Evolutionary conservation across 1,139 yeast species (phyloP).

Genomic region (Debaryomyces subglobosus): DNA sequence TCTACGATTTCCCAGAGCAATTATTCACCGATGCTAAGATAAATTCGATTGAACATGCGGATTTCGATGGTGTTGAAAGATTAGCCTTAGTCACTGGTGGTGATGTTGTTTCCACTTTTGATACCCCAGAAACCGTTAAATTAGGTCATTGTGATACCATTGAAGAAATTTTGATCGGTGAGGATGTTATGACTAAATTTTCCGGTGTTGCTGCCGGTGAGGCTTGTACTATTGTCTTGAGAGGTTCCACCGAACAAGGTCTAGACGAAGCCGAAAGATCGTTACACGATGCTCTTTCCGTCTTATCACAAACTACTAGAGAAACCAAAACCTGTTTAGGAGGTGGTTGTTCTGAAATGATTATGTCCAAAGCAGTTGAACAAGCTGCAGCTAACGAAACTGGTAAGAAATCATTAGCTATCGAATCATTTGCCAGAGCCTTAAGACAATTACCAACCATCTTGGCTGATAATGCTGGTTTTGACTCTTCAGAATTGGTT

Average conservation of each 20-base stretch:
- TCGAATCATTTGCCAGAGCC: constrained; percentile 93
- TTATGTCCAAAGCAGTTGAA: constrained; percentile 97
- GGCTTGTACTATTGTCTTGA: constrained; percentile 93
- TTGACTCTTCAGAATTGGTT: constrained; percentile 90
- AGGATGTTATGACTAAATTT: constrained; percentile 81
- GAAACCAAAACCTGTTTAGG: constrained; percentile 96
- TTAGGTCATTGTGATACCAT: constrained; percentile 87
- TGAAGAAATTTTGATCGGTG: constrained; percentile 93
- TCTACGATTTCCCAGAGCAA: constrained; percentile 98
- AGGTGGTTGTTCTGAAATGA: constrained; percentile 98
- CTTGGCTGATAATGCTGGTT: constrained; percentile 96
- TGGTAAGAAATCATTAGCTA: constrained; percentile 92
- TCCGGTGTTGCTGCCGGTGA: constrained; percentile 95
- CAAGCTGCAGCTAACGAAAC: constrained; percentile 91
- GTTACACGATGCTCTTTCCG: constrained; percentile 94
- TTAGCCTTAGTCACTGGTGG: constrained; percentile 97
- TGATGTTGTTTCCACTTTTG: constrained; percentile 96
- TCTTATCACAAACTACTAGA: constrained; percentile 89
- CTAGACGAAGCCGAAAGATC: constrained; percentile 95
- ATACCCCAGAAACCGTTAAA: constrained; percentile 82
- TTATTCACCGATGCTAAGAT: constrained; percentile 84
- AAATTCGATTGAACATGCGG: constrained; percentile 96
- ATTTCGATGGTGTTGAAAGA: constrained; percentile 97
- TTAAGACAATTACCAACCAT: constrained; percentile 94
- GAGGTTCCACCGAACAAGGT: constrained; percentile 97